Base-by-base conservation (phyloP, 345 rosid genomes). In the Euphorbia tirucalli region DNA sequence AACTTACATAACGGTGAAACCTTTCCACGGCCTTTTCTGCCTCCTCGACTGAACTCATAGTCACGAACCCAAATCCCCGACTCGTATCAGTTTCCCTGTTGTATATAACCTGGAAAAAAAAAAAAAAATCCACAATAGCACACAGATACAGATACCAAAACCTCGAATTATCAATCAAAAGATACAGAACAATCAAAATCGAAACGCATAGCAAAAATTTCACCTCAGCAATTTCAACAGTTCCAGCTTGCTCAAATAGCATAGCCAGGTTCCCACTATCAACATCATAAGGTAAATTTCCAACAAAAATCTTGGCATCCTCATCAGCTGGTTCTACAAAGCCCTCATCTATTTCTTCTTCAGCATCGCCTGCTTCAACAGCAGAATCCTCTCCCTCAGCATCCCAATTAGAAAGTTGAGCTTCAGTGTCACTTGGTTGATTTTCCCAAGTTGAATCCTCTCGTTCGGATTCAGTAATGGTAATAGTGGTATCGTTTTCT, bases 201-300 rank as follows among this genome's bases (percentile, higher is more conserved):
- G 25, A 74, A 67, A n/a, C n/a, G n/a, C 62, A 25, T 11, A 41
- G 11, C 16, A 3, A 57, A 5, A 41, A 35, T 11, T 71, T 80
- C 63, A 94, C 98, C 97, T 91, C 97, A 11, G 98, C 87, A 83
- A 92, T 84, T 76, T 94, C 98, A 69, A 94, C 98, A 57, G 89
- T 88, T 46, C 98, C 98, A 70, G 95, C 89, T 77, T 87, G 79
- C 79, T 94, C 90, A 77, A 94, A 92, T 68, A 91, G 82, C 95
- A 82, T 80, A 66, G 98, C 97, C 79, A 94, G 75, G 61, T 79
- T 85, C 81, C 89, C 83, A 44, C 97, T 94, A 61, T 90, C 95
- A 56, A 94, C 85, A 65, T 92, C 96, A 71, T 71, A 90, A 7
- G 97, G 81, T 81, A 94, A 85, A 57, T 91, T 91, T 48, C 96